Conservation (phyloP, 768 basidiomycete species). For the Boletales sp. region DNA sequence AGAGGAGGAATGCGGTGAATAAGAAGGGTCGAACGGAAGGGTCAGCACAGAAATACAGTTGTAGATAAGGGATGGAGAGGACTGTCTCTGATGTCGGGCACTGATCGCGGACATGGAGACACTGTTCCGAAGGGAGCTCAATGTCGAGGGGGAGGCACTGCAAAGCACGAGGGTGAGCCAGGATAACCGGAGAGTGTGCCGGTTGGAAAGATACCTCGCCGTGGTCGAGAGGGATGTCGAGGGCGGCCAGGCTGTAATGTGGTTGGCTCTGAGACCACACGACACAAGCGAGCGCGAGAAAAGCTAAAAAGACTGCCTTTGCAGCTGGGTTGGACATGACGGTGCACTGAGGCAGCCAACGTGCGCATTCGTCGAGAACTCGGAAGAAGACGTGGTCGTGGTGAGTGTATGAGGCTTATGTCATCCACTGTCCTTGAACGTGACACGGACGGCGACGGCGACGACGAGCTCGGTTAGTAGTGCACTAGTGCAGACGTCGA, state of each 20-base stretch:
- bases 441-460: no score
- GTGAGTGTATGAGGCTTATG: neutral
- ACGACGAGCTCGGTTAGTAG: no score
- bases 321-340: slow-evolving; percentile 42
- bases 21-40: slow-evolving; percentile 50
- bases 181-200: neutral
- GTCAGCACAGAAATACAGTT: slow-evolving; percentile 66
- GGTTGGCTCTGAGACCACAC: slow-evolving; percentile 56
- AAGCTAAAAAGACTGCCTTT: slow-evolving; percentile 48
- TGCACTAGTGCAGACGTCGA: no score
- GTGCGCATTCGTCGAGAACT: no score
- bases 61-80: slow-evolving; percentile 67
- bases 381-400: no score
- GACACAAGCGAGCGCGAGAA: slow-evolving; percentile 54
- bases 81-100: slow-evolving; percentile 63
- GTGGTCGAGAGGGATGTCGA: neutral
- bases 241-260: no score
- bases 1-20: slow-evolving; percentile 64
- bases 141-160: slow-evolving; percentile 68
- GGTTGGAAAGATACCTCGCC: slow-evolving; percentile 3
- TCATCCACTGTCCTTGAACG: neutral
- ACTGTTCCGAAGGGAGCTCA: slow-evolving; percentile 50
- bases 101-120: slow-evolving; percentile 53
- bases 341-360: neutral
- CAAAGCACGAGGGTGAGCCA: neutral